Evolutionary conservation across 805 yeast genomes (phyloP), one percentile per base, ranked within the genome.

Genomic region (Candida schatavii): DNA sequence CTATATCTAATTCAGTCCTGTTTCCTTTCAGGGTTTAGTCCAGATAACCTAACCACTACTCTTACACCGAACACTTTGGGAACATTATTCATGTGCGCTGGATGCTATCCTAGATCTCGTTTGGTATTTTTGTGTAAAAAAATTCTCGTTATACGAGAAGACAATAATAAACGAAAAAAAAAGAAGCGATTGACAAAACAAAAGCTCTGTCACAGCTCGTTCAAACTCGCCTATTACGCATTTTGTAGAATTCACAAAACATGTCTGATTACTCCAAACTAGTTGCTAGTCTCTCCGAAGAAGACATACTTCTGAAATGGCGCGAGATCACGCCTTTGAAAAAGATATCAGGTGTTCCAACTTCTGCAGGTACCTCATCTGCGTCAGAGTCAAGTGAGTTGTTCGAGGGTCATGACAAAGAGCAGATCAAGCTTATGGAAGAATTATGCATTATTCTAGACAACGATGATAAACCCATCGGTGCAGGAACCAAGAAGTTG

Each of bases 361-460:
- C 72, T 5, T 61, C 76, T 3, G 48, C 70, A 57, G 54, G 68
- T 62, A 32, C 73, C 56, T 66, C 51, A 15, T 57, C 50, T 31
- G 60, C 53, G 4, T 6, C 14, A 7, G 45, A 48, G 49, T 41
- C 53, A n/a, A 49, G 48, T 10, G 41, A 44, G 4, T 66, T 87
- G n/a, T 86, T 90, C 49, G 72, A 70, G 3, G 97, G 97, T 5
- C 93, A 90, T 51, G 96, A 93, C 62, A 85, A 83, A 58, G 98
- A 91, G 62, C 99, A 93, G 66, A 88, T 93, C 62, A 79, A 81
- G 57, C 73, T 93, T 46, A 93, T 93, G 99, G 95, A 90, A 52
- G 99, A 93, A 64, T 81, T 90, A 48, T 93, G 99, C 66, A 89
- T 93, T 46, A 97, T 91, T 2, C 70, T 90, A 48, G 97, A 93